Conservation (phyloP, 140 eudicot species). For the Cichorium intybus region DNA sequence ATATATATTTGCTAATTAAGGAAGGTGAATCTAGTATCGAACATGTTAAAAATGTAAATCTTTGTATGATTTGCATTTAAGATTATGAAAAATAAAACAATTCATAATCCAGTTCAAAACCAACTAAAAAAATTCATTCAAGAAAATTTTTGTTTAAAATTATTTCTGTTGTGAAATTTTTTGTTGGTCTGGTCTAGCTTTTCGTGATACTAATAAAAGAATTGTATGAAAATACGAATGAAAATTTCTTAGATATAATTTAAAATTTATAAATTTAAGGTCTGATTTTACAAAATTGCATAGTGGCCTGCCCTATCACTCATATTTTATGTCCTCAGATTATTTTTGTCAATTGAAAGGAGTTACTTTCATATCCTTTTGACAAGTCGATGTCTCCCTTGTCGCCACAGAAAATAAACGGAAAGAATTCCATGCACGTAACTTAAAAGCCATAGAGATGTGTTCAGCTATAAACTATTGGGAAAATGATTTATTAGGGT, state of each 20-base stretch:
- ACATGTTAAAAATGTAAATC: too few relatives aligned
- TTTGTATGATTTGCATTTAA: too few relatives aligned
- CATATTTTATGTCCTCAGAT: neutral
- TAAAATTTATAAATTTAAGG: too few relatives aligned
- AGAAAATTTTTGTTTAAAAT: neutral
- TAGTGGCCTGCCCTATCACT: too few relatives aligned
- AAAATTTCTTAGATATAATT: neutral
- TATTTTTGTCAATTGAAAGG: neutral
- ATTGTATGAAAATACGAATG: neutral
- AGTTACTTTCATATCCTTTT: constrained; percentile 12
- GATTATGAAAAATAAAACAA: too few relatives aligned
- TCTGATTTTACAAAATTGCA: too few relatives aligned
- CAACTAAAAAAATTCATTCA: neutral
- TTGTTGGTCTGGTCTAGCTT: too few relatives aligned
- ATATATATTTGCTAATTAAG: too few relatives aligned
- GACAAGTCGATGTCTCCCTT: constrained; percentile 6
- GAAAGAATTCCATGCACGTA: constrained; percentile 25
- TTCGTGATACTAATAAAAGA: too few relatives aligned
- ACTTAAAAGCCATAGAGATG: constrained; percentile 10
- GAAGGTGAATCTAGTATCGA: too few relatives aligned
- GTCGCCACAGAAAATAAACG: constrained; percentile 1
- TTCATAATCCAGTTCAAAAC: neutral
- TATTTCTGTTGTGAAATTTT: neutral
- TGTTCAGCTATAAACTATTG: constrained; percentile 18
- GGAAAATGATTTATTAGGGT: too few relatives aligned